Evolutionary conservation across 2,329 filamentous ascomycete species (phyloP).

Genomic region (Diaporthe capsici): DNA sequence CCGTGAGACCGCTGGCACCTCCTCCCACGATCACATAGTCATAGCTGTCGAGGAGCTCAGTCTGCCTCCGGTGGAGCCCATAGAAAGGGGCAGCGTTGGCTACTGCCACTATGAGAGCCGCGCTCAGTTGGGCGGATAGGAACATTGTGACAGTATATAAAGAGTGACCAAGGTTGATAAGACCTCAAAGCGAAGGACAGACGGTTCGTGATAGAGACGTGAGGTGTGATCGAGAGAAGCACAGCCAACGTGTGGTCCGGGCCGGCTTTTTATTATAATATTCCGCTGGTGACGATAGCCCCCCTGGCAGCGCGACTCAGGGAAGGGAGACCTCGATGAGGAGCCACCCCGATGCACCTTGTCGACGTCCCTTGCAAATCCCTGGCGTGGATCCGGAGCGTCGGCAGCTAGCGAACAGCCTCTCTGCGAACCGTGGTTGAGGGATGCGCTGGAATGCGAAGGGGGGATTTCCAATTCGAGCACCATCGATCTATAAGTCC

Average conservation of each 20-base stretch:
- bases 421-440: conserved; percentile 15
- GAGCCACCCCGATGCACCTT: conserved; percentile 4
- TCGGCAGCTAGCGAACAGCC: conserved; percentile 23
- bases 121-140: conserved; percentile 4
- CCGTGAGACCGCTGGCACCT: conserved; percentile 43
- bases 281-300: not conserved
- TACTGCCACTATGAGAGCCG: conserved; percentile 11
- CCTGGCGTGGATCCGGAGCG: conserved; percentile 28
- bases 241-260: not conserved
- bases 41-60: conserved; percentile 29
- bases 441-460: not conserved
- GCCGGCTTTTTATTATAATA: conserved; percentile 9
- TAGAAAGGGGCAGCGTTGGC: conserved; percentile 35
- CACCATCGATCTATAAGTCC: conserved; percentile 18
- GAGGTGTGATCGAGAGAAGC: not conserved
- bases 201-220: not conserved
- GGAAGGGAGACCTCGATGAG: conserved; percentile 1
- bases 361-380: conserved; percentile 20
- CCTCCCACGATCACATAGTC: conserved; percentile 41
- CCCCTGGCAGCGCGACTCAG: conserved; percentile 20
- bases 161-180: not conserved
- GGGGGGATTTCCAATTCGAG: conserved; percentile 14
- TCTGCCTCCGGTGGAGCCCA: conserved; percentile 21
- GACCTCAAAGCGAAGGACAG: conserved; percentile 25
- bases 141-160: conserved; percentile 30